These are phyloP conservation scores for Eragrostis nindensis DNA, from an alignment of 176 grass and related monocot genomes.

Conservation along the genomic window DNA sequence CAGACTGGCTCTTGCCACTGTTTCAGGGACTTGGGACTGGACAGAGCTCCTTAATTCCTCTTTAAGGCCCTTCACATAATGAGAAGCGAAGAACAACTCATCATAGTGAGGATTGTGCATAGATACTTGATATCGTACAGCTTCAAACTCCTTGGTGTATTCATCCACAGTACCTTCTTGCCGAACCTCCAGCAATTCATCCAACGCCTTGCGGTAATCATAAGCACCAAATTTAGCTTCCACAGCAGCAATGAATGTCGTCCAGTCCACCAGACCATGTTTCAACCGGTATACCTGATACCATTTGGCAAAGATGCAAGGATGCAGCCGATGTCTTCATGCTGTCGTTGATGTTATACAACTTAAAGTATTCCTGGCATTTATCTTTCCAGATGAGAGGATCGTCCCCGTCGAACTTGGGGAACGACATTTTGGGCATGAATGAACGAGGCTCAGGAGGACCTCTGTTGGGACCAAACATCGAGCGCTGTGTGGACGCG, in stretches of 20 bases:
- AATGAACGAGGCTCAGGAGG: too few species aligned
- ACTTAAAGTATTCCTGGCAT: not conserved
- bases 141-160: not conserved
- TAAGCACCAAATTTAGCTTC: not conserved
- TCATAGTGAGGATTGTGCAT: not conserved
- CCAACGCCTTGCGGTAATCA: accelerated
- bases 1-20: not conserved
- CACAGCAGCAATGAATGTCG: accelerated
- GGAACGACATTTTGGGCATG: not conserved
- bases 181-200: accelerated
- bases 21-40: accelerated
- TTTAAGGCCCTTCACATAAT: not conserved
- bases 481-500: too few species aligned
- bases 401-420: not conserved
- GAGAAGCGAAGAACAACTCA: not conserved
- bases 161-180: not conserved
- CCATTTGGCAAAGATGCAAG: not conserved
- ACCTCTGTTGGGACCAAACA: too few species aligned
- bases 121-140: not conserved
- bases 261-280: not conserved
- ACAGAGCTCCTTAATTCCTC: too few species aligned
- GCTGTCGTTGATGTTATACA: not conserved
- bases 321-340: not conserved
- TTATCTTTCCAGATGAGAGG: not conserved
- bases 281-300: not conserved